These are phyloP conservation scores for Ambrosia hybrid DNA, from an alignment of 140 eudicot genomes.

Conservation along the genomic window DNA sequence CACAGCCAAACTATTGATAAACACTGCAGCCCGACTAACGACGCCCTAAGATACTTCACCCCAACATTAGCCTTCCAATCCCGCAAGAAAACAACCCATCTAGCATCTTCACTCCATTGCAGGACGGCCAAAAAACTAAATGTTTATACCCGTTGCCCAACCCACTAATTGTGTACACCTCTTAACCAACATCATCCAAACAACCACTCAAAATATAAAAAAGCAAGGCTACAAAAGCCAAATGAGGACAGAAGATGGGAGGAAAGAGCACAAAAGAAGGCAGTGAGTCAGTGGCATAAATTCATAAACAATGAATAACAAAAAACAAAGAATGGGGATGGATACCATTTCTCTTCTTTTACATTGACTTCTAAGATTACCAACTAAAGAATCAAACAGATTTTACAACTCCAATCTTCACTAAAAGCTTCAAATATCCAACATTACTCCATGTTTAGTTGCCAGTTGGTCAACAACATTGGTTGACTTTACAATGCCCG, in stretches of 20 bases:
- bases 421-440: slow-evolving; percentile 17
- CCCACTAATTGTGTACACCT: background rate
- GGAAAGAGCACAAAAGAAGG: background rate
- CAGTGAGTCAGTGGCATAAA: background rate
- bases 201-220: background rate
- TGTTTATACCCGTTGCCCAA: background rate
- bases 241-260: background rate
- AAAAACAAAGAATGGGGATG: slow-evolving; percentile 24
- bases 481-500: background rate
- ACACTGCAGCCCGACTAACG: too few relatives aligned
- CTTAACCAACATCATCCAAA: background rate
- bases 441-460: slow-evolving; percentile 1
- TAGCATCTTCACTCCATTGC: background rate
- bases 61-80: background rate
- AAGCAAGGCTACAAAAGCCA: background rate
- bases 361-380: slow-evolving; percentile 11
- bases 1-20: too few relatives aligned
- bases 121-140: background rate
- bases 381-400: slow-evolving; percentile 29
- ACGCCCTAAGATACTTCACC: too few relatives aligned
- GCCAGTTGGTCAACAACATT: slow-evolving; percentile 24
- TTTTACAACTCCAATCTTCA: slow-evolving; percentile 27
- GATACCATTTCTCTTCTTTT: slow-evolving; percentile 25
- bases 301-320: slow-evolving; percentile 17
- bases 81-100: background rate